phyloP scores from a whole-genome alignment of 108 stramenopile genomes.

The Skeletonema potamos region DNA sequence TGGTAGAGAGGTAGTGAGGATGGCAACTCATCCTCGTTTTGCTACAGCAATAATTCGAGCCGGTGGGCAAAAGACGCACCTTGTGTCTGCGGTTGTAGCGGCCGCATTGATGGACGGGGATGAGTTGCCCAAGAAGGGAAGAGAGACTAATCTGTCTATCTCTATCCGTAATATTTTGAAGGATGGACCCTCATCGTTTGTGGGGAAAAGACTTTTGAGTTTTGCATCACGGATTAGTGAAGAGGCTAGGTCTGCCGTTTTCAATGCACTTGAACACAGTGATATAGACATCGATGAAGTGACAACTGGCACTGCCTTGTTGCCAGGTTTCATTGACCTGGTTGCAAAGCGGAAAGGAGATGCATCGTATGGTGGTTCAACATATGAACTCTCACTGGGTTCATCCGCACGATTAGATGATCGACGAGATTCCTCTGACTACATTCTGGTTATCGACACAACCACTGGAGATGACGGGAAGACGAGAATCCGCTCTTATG shows the following conservation, averaged over 20 bases:
- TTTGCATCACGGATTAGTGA: constrained; percentile 46
- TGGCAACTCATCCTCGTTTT: constrained; percentile 81
- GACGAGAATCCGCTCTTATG: constrained; percentile 54
- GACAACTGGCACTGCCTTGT: constrained; percentile 37
- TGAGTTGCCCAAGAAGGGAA: background rate
- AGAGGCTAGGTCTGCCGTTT: constrained; percentile 35
- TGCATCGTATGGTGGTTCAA: constrained; percentile 59
- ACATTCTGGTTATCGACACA: constrained; percentile 55
- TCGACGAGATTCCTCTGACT: constrained; percentile 40
- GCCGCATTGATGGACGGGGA: constrained; percentile 54
- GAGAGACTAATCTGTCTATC: constrained; percentile 25
- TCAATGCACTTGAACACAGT: constrained; percentile 8
- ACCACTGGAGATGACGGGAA: constrained; percentile 65
- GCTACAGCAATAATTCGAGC: constrained; percentile 56
- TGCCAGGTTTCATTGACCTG: constrained; percentile 68
- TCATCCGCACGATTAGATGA: constrained; percentile 40
- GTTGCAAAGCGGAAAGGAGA: constrained; percentile 64
- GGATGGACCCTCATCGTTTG: constrained; percentile 10
- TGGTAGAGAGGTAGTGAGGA: constrained; percentile 54
- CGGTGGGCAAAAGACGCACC: background rate
- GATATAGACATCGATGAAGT: constrained; percentile 16
- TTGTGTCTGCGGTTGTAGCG: constrained; percentile 50
- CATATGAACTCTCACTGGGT: constrained; percentile 51
- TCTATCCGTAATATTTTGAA: constrained; percentile 33
- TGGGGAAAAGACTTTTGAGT: constrained; percentile 22